These are phyloP conservation scores for Lyophyllum semitale DNA, from an alignment of 768 basidiomycete species.

Conservation along the genomic window DNA sequence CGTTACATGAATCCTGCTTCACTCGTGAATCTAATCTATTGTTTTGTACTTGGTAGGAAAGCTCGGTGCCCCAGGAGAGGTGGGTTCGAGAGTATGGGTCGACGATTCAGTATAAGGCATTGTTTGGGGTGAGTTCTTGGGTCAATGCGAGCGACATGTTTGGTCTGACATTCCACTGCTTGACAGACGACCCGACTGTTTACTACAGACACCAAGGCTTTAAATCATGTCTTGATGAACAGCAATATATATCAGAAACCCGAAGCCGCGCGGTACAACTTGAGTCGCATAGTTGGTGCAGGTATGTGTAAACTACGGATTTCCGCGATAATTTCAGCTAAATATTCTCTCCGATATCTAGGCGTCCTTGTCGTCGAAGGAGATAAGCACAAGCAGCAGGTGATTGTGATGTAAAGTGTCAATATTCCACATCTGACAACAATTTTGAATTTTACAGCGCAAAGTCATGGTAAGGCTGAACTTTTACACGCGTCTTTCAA, in stretches of 20 bases:
- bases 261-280: slow-evolving; percentile 31
- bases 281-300: slow-evolving; percentile 45
- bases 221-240: slow-evolving; percentile 66
- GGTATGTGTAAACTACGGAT: too few species aligned
- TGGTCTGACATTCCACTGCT: background rate
- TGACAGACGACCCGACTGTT: slow-evolving; percentile 9
- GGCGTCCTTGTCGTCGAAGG: slow-evolving; percentile 55
- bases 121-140: slow-evolving; percentile 48
- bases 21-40: too few species aligned
- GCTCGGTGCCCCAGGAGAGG: slow-evolving; percentile 22
- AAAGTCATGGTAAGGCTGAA: slow-evolving; percentile 40
- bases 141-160: slow-evolving; percentile 41
- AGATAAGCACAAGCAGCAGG: slow-evolving; percentile 49
- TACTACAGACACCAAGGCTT: too few species aligned
- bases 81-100: slow-evolving; percentile 16
- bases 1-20: background rate
- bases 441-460: slow-evolving; percentile 28
- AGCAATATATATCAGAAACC: too few species aligned
- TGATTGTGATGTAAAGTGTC: slow-evolving; percentile 9
- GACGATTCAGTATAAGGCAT: slow-evolving; percentile 14
- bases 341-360: slow-evolving; percentile 18
- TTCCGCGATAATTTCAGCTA: too few species aligned
- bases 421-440: background rate
- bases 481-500: background rate
- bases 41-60: slow-evolving; percentile 30